A percentile compares a stretch with the other conserved stretches of the same genome.
Conservation (phyloP, 805 yeast species). For the Clavispora phyllophila region DNA sequence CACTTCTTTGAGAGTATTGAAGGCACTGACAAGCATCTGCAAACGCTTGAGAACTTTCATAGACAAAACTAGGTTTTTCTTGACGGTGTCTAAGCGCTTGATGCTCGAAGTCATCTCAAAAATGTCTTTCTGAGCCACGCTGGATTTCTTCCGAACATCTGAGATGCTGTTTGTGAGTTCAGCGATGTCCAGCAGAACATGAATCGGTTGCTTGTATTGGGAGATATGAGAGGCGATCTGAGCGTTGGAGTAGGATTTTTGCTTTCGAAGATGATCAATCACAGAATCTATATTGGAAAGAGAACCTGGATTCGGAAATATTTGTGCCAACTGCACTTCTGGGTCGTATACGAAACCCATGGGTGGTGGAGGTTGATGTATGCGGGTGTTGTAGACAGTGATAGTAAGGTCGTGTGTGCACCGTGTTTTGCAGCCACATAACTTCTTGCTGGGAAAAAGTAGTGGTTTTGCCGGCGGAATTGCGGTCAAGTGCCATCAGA, state of each 20-base stretch:
- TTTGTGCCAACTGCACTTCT: constrained; percentile 11
- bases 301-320: constrained; percentile 13
- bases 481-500: too few species aligned
- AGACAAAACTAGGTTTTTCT: constrained; percentile 74
- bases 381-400: neutral
- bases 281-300: constrained; percentile 11
- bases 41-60: constrained; percentile 84
- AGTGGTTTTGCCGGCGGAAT: too few species aligned
- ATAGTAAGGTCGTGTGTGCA: neutral
- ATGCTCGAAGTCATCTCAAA: constrained; percentile 71
- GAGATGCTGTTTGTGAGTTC: constrained; percentile 41
- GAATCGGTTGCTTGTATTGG: constrained; percentile 24
- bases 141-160: constrained; percentile 45
- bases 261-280: constrained; percentile 8
- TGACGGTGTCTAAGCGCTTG: constrained; percentile 72
- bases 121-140: constrained; percentile 56
- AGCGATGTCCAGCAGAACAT: constrained; percentile 29
- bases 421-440: constrained; percentile 1
- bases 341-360: constrained; percentile 17
- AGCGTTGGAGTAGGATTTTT: constrained; percentile 45
- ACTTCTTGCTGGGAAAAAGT: neutral
- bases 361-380: neutral
- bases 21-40: constrained; percentile 79
- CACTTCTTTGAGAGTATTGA: constrained; percentile 50
- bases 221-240: constrained; percentile 38